Conservation (phyloP, 805 yeast species). For the Tetrapisispora fleetii region DNA sequence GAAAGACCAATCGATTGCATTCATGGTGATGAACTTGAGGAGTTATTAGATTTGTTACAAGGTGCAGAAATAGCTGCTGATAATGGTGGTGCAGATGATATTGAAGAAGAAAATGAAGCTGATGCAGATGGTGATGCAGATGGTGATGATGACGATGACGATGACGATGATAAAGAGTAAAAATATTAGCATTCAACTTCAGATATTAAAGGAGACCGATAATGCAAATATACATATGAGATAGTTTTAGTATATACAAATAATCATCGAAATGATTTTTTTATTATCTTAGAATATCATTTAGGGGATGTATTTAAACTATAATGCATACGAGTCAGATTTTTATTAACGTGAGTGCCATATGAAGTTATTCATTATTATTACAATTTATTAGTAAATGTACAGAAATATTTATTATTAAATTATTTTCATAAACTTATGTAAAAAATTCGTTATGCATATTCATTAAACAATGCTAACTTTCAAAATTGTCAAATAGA, state of each 20-base stretch:
- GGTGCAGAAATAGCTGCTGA: conserved; percentile 72
- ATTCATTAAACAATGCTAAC: background rate
- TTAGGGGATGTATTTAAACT: background rate
- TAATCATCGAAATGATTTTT: background rate
- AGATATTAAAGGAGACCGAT: background rate
- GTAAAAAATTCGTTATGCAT: background rate
- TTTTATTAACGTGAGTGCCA: background rate
- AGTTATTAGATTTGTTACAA: conserved; percentile 54
- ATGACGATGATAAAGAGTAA: background rate
- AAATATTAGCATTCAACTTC: background rate
- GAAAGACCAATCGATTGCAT: conserved; percentile 70
- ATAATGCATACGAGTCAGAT: background rate
- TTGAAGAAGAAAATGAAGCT: conserved; percentile 20
- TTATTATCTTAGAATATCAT: background rate
- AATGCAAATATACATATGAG: background rate
- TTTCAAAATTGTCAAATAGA: background rate
- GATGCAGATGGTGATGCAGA: background rate
- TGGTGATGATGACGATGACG: background rate
- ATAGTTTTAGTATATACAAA: background rate
- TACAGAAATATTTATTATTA: background rate
- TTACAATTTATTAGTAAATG: background rate
- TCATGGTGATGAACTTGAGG: conserved; percentile 41
- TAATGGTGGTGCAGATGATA: conserved; percentile 25
- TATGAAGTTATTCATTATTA: background rate
- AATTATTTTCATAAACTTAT: background rate